Percentiles rank a stretch among this genome's conserved stretches.
phyloP scores from a whole-genome alignment of 2,329 filamentous ascomycete species.

The Penicillium sp. region DNA sequence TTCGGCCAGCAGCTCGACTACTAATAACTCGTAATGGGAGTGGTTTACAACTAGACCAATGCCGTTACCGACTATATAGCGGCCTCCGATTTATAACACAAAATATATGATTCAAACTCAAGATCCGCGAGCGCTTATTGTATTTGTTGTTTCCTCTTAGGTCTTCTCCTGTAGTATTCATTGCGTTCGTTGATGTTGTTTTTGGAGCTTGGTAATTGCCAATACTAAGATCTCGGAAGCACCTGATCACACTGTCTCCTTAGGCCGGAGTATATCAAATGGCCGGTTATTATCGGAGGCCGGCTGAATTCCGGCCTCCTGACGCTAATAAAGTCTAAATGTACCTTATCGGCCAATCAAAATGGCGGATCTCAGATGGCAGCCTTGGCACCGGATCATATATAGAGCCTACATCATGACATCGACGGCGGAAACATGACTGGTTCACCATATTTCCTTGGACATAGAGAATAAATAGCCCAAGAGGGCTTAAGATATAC shows the following conservation, averaged over 20 bases:
- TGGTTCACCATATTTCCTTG: not conserved
- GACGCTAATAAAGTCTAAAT: constrained; percentile 28
- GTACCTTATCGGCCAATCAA: constrained; percentile 24
- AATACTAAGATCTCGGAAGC: not conserved
- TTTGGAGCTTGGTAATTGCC: not conserved
- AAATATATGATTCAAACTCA: not conserved
- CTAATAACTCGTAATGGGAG: too few species aligned
- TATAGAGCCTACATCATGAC: constrained; percentile 21
- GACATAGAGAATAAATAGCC: not conserved
- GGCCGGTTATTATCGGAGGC: constrained; percentile 39
- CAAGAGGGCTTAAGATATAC: not conserved
- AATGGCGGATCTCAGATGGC: not conserved
- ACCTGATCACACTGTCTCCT: not conserved
- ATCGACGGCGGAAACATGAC: constrained; percentile 5
- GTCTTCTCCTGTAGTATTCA: not conserved
- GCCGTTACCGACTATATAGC: not conserved
- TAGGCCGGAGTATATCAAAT: not conserved
- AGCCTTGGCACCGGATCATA: constrained; percentile 22
- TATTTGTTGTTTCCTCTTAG: not conserved
- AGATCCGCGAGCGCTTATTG: not conserved
- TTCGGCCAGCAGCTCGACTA: too few species aligned
- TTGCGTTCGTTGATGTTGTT: not conserved
- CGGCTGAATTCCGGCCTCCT: constrained; percentile 45
- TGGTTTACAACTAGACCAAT: too few species aligned
- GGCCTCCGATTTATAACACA: too few species aligned